These are phyloP conservation scores for Neofusicoccum ribis DNA, from an alignment of 2,329 filamentous ascomycete genomes.

Conservation along the genomic window DNA sequence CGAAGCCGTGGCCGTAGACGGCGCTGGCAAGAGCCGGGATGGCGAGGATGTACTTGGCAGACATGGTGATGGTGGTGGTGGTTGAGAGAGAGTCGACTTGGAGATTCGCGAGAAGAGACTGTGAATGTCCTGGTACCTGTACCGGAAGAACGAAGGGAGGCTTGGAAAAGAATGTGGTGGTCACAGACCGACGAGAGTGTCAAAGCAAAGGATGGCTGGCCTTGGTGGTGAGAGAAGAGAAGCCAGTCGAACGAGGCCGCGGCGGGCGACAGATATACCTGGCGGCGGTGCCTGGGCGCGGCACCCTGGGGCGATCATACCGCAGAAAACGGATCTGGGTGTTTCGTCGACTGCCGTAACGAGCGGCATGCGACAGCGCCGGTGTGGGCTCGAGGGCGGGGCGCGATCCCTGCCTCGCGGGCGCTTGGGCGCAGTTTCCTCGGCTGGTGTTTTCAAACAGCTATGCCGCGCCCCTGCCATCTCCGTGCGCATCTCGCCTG, in stretches of 20 bases:
- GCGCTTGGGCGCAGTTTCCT: constrained; percentile 1
- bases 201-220: constrained; percentile 14
- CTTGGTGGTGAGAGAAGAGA: constrained; percentile 15
- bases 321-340: background rate
- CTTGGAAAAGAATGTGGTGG: constrained; percentile 35
- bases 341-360: constrained; percentile 9
- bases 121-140: constrained; percentile 21
- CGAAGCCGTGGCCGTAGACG: constrained; percentile 56
- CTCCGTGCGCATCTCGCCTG: constrained; percentile 16
- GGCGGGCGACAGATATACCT: constrained; percentile 10
- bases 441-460: constrained; percentile 18
- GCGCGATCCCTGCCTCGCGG: too few species aligned
- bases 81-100: constrained; percentile 12
- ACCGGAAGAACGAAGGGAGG: constrained; percentile 33
- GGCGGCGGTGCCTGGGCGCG: background rate
- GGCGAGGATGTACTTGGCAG: constrained; percentile 38
- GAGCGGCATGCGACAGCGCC: background rate
- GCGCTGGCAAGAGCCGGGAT: constrained; percentile 48
- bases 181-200: constrained; percentile 19
- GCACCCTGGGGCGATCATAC: background rate
- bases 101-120: constrained; percentile 25
- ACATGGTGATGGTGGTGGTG: constrained; percentile 36
- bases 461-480: constrained; percentile 16
- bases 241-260: background rate
- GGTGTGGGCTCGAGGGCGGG: too few species aligned